Evolutionary conservation across 2,329 filamentous ascomycete genomes (phyloP).

Genomic region (Cladosporium phlei): DNA sequence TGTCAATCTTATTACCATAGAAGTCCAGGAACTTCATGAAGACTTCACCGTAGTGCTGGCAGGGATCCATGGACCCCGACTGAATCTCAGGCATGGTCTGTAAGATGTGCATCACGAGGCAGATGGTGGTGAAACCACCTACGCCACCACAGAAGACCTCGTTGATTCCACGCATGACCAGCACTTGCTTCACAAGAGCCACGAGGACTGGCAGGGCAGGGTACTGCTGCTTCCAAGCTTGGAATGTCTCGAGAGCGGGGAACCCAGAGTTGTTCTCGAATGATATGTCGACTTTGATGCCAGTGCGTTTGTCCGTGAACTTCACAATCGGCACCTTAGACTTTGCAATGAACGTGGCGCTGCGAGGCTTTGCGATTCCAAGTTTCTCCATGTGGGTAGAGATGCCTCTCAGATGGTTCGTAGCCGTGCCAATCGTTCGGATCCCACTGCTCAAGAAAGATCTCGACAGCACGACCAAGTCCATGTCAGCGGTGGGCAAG

Average conservation of each 20-base stretch:
- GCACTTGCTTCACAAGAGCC: constrained; percentile 84
- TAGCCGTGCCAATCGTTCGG: constrained; percentile 36
- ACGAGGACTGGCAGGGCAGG: constrained; percentile 84
- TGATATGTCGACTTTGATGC: constrained; percentile 83
- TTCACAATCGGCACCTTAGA: constrained; percentile 92
- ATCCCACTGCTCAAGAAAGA: constrained; percentile 3
- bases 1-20: constrained; percentile 79
- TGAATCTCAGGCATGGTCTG: constrained; percentile 67
- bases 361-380: constrained; percentile 53
- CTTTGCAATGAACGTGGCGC: constrained; percentile 30
- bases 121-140: constrained; percentile 90
- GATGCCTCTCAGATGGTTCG: constrained; percentile 58
- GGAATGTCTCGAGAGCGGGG: constrained; percentile 73
- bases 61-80: constrained; percentile 50
- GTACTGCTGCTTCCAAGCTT: constrained; percentile 70
- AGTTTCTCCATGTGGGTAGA: constrained; percentile 53
- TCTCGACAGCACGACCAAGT: constrained; percentile 71
- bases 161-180: constrained; percentile 83
- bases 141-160: constrained; percentile 89
- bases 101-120: constrained; percentile 83
- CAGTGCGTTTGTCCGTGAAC: constrained; percentile 72
- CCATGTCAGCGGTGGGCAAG: constrained; percentile 82
- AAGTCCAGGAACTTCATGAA: constrained; percentile 84
- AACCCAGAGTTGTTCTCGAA: constrained; percentile 89
- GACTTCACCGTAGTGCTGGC: constrained; percentile 70